Base-by-base conservation (phyloP, 2,329 filamentous ascomycete genomes). In the Daldinia eschscholtzii region DNA sequence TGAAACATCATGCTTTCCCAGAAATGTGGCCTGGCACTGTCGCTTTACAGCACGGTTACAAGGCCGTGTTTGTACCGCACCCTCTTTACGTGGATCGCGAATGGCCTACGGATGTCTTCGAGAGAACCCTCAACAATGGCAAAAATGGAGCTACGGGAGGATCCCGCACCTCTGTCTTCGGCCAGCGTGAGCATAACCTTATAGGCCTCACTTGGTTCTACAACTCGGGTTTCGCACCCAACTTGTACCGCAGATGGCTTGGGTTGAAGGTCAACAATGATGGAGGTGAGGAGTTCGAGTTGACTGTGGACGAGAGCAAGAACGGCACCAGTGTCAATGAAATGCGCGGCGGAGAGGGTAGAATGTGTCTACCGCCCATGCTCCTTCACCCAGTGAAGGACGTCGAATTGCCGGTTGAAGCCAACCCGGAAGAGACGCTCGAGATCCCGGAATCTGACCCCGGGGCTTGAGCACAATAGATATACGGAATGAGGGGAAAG, bases 1-100 rank as follows among this genome's bases (percentile, higher is more conserved):
- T 91, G 77, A 94, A 94, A 74, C 92, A 97, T 80, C 92, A 93
- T 71, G 97, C 96, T 83, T 97, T 97, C 79, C 93, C 94, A 0
- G 95, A 98, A 80, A 98, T 98, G 94, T 98, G 93, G 93, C 93
- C 94, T 0, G 91, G 91, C 0, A 96, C 92, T 0, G 90, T 93
- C 0, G 93, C 94, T 1, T 86, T 98, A 9, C 94, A 98, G 67
- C 94, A 98, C 78, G 95, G 95, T 10, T 90, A 93, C 82, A 98
- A 98, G 83, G 94, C 93, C 41, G 94, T 98, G 13, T 97, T 92
- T 72, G 93, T 91, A 2, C 95, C 95, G 0, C 95, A 98, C 76
- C 93, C 94, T 0, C 87, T 97, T 62, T 98, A 92, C 78, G 88
- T 95, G 15, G 94, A 97, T 80, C 90, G 94, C 63, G 87, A 89